These are phyloP conservation scores for Pholiota conissans DNA, from an alignment of 768 basidiomycete genomes.

Conservation along the genomic window DNA sequence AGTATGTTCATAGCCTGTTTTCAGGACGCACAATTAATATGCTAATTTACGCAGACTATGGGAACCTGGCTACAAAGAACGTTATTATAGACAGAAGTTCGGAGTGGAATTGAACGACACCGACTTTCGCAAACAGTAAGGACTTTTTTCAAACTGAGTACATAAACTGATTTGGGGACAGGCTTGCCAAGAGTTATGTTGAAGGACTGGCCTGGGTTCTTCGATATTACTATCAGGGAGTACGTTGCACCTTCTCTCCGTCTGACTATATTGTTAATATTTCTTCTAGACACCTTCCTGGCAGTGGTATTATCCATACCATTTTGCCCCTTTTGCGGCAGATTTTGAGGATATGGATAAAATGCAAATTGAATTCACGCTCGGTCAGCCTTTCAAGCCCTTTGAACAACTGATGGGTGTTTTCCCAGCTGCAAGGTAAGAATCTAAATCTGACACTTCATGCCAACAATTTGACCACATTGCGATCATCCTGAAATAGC, in stretches of 20 bases:
- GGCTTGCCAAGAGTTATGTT: conserved; percentile 81
- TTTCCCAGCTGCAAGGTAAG: conserved; percentile 89
- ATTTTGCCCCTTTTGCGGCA: conserved; percentile 96
- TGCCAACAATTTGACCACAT: conserved; percentile 1
- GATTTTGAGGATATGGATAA: conserved; percentile 83
- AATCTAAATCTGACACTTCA: too few species aligned
- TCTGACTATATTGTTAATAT: conserved; percentile 12
- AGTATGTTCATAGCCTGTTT: conserved; percentile 50
- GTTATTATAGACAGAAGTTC: conserved; percentile 96
- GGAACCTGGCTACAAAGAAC: conserved; percentile 94
- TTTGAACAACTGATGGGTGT: conserved; percentile 99
- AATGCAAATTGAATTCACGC: conserved; percentile 77
- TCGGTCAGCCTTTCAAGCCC: conserved; percentile 90
- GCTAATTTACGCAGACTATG: conserved; percentile 63
- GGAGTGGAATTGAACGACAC: conserved; percentile 68
- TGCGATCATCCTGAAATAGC: conserved; percentile 39
- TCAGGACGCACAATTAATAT: conserved; percentile 2
- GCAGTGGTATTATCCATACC: conserved; percentile 99
- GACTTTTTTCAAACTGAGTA: conserved; percentile 7
- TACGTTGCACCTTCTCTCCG: conserved; percentile 35
- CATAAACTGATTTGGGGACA: conserved; percentile 25
- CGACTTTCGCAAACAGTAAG: conserved; percentile 74
- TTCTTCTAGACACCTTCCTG: conserved; percentile 78
- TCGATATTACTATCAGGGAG: conserved; percentile 98
- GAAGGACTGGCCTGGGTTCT: conserved; percentile 97